phyloP scores from a whole-genome alignment of 1,284 basidiomycete species.

The Sporisorium exsertum region DNA sequence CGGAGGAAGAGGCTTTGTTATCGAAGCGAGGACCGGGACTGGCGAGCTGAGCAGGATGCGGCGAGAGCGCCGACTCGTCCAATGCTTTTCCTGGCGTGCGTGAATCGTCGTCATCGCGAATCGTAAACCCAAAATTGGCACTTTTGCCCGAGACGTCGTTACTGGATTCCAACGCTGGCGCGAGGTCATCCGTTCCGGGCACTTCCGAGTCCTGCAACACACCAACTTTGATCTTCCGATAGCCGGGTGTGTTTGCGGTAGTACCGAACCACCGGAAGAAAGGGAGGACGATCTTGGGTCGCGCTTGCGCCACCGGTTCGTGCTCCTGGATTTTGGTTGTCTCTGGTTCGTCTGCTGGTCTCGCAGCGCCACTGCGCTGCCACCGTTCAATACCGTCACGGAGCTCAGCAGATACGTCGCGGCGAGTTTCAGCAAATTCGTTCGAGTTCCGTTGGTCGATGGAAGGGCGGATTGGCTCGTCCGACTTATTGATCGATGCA shows the following conservation, averaged over 20 bases:
- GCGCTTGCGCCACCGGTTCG: conserved; percentile 16
- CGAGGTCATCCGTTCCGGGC: conserved; percentile 40
- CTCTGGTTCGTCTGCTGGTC: conserved; percentile 26
- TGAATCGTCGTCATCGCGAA: conserved; percentile 42
- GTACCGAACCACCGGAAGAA: conserved; percentile 66
- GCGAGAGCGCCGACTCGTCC: conserved; percentile 38
- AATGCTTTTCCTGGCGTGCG: conserved; percentile 24
- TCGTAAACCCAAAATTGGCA: conserved; percentile 31
- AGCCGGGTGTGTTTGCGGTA: conserved; percentile 63
- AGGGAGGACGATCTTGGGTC: conserved; percentile 57
- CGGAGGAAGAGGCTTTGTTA: conserved; percentile 50
- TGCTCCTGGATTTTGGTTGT: conserved; percentile 15
- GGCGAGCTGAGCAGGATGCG: conserved; percentile 20
- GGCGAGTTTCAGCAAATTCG: conserved; percentile 3
- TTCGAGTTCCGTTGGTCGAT: conserved; percentile 8
- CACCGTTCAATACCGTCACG: conserved; percentile 50
- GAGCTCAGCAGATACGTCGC: conserved; percentile 38
- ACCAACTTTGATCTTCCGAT: conserved; percentile 62
- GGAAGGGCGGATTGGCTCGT: conserved; percentile 15
- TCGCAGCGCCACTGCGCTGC: conserved; percentile 38
- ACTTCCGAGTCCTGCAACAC: conserved; percentile 54
- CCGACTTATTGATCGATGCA: conserved; percentile 11
- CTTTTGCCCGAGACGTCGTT: conserved; percentile 7
- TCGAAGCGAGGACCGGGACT: conserved; percentile 29
- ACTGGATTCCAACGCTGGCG: conserved; percentile 26